phyloP scores from a whole-genome alignment of 495 filamentous ascomycete genomes.

The Aspergillus taichungensis region DNA sequence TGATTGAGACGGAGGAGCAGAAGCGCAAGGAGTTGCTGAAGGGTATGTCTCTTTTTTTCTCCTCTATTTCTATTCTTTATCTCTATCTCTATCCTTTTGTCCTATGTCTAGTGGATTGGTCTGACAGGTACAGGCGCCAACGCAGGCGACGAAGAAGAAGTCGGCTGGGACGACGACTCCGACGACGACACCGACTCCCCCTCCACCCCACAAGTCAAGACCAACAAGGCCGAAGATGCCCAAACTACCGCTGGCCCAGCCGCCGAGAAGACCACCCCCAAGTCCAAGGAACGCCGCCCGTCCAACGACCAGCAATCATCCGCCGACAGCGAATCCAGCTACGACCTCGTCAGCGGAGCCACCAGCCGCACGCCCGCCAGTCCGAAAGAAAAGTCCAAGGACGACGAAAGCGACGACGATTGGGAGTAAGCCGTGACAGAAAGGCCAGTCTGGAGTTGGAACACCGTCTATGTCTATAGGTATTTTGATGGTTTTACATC shows the following conservation, averaged over 20 bases:
- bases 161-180: slow-evolving; percentile 78
- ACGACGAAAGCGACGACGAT: slow-evolving; percentile 61
- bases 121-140: slow-evolving; percentile 38
- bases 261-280: slow-evolving; percentile 34
- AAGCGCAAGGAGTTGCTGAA: slow-evolving; percentile 84
- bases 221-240: slow-evolving; percentile 15
- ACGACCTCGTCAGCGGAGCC: slow-evolving; percentile 83
- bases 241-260: slow-evolving; percentile 16
- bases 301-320: slow-evolving; percentile 81
- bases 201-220: slow-evolving; percentile 39
- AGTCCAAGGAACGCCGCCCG: slow-evolving; percentile 58
- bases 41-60: slow-evolving; percentile 48
- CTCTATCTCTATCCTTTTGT: slow-evolving; percentile 7
- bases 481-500: too few species aligned
- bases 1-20: slow-evolving; percentile 92
- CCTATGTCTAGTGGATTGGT: not conserved
- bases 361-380: slow-evolving; percentile 70
- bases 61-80: slow-evolving; percentile 7
- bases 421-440: slow-evolving; percentile 58
- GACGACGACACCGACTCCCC: slow-evolving; percentile 51
- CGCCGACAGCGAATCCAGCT: slow-evolving; percentile 84
- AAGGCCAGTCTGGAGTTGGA: too few species aligned
- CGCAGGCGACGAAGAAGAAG: slow-evolving; percentile 63
- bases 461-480: too few species aligned
- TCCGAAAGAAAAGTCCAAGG: slow-evolving; percentile 57